Percentiles rank a stretch among this genome's conserved stretches.
phyloP scores from a whole-genome alignment of 2,329 filamentous ascomycete genomes.

The Pyricularia pennisetigena region DNA sequence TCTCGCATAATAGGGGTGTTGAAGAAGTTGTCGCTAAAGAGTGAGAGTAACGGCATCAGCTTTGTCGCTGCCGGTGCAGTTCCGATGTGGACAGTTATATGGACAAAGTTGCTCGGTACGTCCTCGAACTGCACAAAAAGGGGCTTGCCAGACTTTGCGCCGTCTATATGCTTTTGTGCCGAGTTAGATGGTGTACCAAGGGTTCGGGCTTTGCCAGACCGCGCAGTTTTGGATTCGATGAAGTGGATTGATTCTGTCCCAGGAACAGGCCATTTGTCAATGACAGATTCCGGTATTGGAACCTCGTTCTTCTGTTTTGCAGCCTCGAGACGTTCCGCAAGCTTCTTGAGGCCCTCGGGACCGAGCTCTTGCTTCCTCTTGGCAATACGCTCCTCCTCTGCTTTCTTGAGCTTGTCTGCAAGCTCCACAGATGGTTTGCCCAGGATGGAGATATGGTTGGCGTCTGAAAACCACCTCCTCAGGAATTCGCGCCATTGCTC shows the following conservation, averaged over 20 bases:
- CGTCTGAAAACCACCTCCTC: slow-evolving; percentile 75
- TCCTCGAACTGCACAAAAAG: slow-evolving; percentile 97
- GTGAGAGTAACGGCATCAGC: slow-evolving; percentile 70
- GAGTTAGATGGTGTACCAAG: slow-evolving; percentile 58
- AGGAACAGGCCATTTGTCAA: slow-evolving; percentile 75
- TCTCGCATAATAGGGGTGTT: slow-evolving; percentile 75
- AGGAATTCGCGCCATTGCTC: slow-evolving; percentile 75
- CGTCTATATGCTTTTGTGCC: slow-evolving; percentile 68
- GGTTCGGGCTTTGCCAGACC: slow-evolving; percentile 66
- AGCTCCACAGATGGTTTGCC: slow-evolving; percentile 76
- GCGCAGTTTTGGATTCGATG: slow-evolving; percentile 76
- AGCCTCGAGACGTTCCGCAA: slow-evolving; percentile 65
- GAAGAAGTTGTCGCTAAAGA: slow-evolving; percentile 92
- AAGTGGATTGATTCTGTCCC: slow-evolving; percentile 89
- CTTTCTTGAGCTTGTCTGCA: slow-evolving; percentile 69
- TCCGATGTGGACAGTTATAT: slow-evolving; percentile 71
- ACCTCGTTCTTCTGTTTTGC: slow-evolving; percentile 85
- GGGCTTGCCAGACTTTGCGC: slow-evolving; percentile 47
- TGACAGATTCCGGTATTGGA: slow-evolving; percentile 71
- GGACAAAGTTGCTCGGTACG: slow-evolving; percentile 86
- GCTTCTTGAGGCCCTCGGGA: slow-evolving; percentile 65
- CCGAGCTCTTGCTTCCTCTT: slow-evolving; percentile 73
- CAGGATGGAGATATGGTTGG: slow-evolving; percentile 77
- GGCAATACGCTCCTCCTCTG: slow-evolving; percentile 70
- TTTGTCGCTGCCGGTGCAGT: slow-evolving; percentile 70